Conservation (phyloP, 768 basidiomycete genomes). For the Tricholomella constricta region DNA sequence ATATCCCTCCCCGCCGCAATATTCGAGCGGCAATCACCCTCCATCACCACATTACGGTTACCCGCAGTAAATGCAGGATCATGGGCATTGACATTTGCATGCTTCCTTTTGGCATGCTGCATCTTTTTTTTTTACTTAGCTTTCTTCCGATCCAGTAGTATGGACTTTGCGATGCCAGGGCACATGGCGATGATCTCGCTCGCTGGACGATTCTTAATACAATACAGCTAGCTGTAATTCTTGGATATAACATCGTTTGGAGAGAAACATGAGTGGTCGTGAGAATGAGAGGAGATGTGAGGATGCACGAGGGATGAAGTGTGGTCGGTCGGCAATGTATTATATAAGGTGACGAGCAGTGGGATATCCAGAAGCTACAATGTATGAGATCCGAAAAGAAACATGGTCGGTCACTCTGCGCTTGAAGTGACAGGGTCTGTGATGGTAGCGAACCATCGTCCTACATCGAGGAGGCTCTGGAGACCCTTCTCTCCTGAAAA, state of each 20-base stretch:
- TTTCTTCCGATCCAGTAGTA: background rate
- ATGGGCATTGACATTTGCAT: background rate
- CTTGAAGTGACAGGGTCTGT: constrained; percentile 3
- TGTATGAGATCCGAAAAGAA: background rate
- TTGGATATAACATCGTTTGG: constrained; percentile 1
- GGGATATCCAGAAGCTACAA: background rate
- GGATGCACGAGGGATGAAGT: too few relatives aligned
- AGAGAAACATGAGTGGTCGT: background rate
- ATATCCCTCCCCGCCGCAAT: constrained; percentile 1
- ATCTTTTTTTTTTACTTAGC: background rate
- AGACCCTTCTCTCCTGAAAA: constrained; percentile 49
- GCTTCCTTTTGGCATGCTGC: background rate
- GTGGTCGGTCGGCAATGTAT: background rate
- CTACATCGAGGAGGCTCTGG: constrained; percentile 43
- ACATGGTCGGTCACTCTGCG: constrained; percentile 6
- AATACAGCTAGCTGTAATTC: constrained; percentile 12
- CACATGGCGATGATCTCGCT: constrained; percentile 8
- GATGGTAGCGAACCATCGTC: constrained; percentile 36
- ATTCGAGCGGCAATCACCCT: background rate
- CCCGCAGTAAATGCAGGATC: background rate
- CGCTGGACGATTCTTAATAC: constrained; percentile 21
- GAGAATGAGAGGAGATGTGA: background rate
- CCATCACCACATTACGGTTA: background rate
- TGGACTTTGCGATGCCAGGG: constrained; percentile 6
- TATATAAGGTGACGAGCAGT: background rate